phyloP scores from a whole-genome alignment of 495 filamentous ascomycete species.

The Cenococcum geophilum region DNA sequence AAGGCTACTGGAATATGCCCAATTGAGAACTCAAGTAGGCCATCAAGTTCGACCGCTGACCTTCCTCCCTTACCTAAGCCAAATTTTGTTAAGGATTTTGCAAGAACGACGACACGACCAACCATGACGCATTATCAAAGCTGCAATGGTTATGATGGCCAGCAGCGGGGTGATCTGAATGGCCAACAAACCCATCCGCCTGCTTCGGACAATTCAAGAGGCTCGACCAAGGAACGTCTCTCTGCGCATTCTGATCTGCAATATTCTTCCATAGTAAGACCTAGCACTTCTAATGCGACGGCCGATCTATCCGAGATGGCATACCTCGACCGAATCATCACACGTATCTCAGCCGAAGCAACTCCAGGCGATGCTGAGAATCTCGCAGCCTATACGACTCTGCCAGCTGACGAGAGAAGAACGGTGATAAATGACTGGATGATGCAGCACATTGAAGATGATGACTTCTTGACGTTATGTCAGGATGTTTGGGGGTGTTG shows the following conservation, averaged over 20 bases:
- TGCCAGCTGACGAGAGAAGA: slow-evolving; percentile 35
- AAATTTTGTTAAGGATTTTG: not conserved
- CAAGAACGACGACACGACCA: not conserved
- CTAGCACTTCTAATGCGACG: not conserved
- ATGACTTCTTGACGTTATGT: slow-evolving; percentile 41
- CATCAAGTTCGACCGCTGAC: slow-evolving; percentile 22
- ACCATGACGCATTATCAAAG: too few species aligned
- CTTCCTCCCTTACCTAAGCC: slow-evolving; percentile 6
- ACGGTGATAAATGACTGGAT: slow-evolving; percentile 41
- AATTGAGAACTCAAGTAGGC: slow-evolving; percentile 11
- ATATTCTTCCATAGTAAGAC: not conserved
- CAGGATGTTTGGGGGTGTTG: slow-evolving; percentile 42
- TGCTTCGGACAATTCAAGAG: too few species aligned
- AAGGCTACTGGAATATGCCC: not conserved
- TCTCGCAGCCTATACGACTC: slow-evolving; percentile 36
- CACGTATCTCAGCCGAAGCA: slow-evolving; percentile 16
- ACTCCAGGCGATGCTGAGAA: slow-evolving; percentile 15
- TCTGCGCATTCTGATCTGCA: not conserved
- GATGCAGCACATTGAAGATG: slow-evolving; percentile 39
- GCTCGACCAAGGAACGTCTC: too few species aligned
- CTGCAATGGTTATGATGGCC: not conserved
- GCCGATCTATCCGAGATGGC: not conserved
- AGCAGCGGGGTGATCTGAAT: too few species aligned
- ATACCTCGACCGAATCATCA: slow-evolving; percentile 18
- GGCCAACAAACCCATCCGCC: too few species aligned